Evolutionary conservation across 2,329 filamentous ascomycete genomes (phyloP).

Genomic region (Ophiocordyceps unilateralis): DNA sequence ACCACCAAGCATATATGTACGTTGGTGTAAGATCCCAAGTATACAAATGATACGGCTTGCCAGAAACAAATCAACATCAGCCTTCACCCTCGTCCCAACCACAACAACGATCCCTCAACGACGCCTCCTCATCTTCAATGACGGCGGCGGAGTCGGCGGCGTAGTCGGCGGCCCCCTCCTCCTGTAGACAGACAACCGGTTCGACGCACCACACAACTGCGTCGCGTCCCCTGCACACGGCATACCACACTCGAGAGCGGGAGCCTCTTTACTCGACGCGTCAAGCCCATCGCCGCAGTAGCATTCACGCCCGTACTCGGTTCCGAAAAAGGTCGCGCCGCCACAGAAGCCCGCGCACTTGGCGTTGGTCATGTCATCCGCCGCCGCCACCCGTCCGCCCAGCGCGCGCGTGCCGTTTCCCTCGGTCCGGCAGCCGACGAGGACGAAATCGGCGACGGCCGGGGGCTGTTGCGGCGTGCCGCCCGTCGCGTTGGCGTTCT

Average conservation of each 20-base stretch:
- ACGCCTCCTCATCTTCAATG: neutral
- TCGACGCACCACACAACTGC: constrained; percentile 22
- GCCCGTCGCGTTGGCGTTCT: constrained; percentile 9
- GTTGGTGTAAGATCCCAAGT: too few species aligned
- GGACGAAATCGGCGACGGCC: constrained; percentile 14
- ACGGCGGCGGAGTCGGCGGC: neutral
- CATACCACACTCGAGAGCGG: constrained; percentile 20
- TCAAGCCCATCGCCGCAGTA: constrained; percentile 17
- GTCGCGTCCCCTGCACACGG: constrained; percentile 18
- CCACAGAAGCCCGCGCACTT: constrained; percentile 15
- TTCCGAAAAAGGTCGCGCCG: constrained; percentile 16
- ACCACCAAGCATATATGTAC: too few species aligned
- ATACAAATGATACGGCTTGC: too few species aligned
- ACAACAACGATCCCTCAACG: neutral
- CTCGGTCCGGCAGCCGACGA: constrained; percentile 20
- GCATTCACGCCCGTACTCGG: constrained; percentile 20
- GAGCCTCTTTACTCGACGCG: constrained; percentile 11
- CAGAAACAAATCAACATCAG: too few species aligned
- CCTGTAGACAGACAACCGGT: constrained; percentile 19
- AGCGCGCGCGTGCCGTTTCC: constrained; percentile 17
- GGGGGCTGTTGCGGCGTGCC: constrained; percentile 14
- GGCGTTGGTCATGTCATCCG: constrained; percentile 15
- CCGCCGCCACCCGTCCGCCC: constrained; percentile 6
- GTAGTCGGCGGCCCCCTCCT: constrained; percentile 6
- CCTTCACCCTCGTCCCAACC: neutral